A percentile compares a stretch with the other conserved stretches of the same genome.
These are phyloP conservation scores for Onygena corvina DNA, from an alignment of 2,329 filamentous ascomycete species.

Conservation along the genomic window DNA sequence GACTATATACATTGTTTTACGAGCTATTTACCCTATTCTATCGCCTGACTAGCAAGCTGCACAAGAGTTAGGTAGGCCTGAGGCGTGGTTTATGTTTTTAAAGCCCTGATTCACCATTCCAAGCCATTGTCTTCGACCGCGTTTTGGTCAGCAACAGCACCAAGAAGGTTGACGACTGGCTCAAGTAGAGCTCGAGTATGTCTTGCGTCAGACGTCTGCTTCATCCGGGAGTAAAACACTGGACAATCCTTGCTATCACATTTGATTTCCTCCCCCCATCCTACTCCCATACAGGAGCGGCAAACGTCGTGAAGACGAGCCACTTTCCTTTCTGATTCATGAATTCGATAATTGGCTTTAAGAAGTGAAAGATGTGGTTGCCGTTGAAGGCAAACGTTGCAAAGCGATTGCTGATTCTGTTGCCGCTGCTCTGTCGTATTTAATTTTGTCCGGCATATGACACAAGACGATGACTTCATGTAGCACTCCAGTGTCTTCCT, in stretches of 20 bases:
- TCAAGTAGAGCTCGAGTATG: constrained; percentile 28
- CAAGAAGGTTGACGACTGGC: constrained; percentile 29
- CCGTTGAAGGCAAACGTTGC: constrained; percentile 26
- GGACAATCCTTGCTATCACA: constrained; percentile 90
- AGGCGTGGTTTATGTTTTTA: too few relatives aligned
- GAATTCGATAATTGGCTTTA: constrained; percentile 50
- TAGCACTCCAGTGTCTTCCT: constrained; percentile 87
- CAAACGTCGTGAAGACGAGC: constrained; percentile 59
- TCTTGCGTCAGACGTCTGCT: constrained; percentile 27
- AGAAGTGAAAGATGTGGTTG: constrained; percentile 48
- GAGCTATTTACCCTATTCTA: too few relatives aligned
- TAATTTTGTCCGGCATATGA: constrained; percentile 58
- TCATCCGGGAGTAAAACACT: constrained; percentile 58
- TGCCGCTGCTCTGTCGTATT: constrained; percentile 18
- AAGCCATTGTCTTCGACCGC: not conserved
- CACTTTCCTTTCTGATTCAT: constrained; percentile 50
- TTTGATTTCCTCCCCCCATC: constrained; percentile 61
- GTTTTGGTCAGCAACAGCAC: constrained; percentile 15
- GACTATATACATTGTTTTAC: too few relatives aligned
- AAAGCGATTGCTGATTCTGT: constrained; percentile 32
- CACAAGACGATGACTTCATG: constrained; percentile 66
- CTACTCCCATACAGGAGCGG: constrained; percentile 62
- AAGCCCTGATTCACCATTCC: not conserved
- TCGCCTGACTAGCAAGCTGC: too few relatives aligned
- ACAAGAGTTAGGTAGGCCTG: too few relatives aligned